phyloP scores from a whole-genome alignment of 768 basidiomycete genomes.

The Auricularia heimuer region DNA sequence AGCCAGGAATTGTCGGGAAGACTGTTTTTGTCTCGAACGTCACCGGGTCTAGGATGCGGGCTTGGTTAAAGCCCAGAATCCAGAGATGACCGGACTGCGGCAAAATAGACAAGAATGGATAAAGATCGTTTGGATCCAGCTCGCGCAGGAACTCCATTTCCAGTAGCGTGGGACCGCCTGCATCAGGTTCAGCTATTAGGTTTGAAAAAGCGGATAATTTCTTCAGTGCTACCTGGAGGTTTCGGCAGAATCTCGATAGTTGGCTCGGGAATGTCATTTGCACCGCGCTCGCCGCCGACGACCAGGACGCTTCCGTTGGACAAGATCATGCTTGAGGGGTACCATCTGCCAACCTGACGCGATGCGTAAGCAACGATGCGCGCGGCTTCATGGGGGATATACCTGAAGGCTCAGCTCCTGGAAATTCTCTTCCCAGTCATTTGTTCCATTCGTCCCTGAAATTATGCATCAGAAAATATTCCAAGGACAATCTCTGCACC shows the following conservation, averaged over 20 bases:
- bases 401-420: constrained; percentile 53
- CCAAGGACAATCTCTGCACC: background rate
- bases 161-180: constrained; percentile 3
- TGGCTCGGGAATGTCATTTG: constrained; percentile 55
- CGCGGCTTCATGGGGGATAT: constrained; percentile 5
- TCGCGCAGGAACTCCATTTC: constrained; percentile 22
- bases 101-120: constrained; percentile 65
- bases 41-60: constrained; percentile 57
- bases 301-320: constrained; percentile 67
- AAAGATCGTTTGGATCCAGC: constrained; percentile 63
- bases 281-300: constrained; percentile 65
- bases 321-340: constrained; percentile 56
- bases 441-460: constrained; percentile 42
- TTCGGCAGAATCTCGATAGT: constrained; percentile 64
- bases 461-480: background rate
- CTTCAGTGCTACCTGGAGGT: constrained; percentile 35
- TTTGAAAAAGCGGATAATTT: constrained; percentile 43
- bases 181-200: background rate
- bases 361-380: background rate
- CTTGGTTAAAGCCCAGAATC: constrained; percentile 75
- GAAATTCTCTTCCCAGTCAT: constrained; percentile 72
- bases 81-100: constrained; percentile 57
- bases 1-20: constrained; percentile 28
- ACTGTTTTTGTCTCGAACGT: constrained; percentile 48
- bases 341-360: constrained; percentile 56